Percentiles rank a stretch among this genome's conserved stretches.
phyloP scores from a whole-genome alignment of 108 stramenopile species.

The Asterionellopsis glacialis region DNA sequence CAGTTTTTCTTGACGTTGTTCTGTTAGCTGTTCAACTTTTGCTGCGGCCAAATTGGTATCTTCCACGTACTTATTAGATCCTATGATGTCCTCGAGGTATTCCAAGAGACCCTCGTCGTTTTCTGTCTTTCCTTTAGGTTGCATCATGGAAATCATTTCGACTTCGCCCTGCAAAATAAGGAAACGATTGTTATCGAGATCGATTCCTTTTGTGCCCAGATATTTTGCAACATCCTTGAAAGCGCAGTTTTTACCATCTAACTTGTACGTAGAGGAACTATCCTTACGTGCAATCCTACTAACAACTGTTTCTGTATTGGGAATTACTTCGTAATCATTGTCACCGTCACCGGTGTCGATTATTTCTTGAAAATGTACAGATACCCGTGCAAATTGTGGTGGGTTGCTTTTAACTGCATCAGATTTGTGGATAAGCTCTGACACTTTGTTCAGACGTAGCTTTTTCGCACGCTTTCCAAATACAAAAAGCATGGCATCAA shows the following conservation, averaged over 20 bases:
- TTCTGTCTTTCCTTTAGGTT: constrained; percentile 93
- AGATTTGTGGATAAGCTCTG: constrained; percentile 94
- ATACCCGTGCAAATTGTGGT: constrained; percentile 79
- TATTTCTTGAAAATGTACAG: constrained; percentile 93
- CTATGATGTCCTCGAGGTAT: constrained; percentile 99
- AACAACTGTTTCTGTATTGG: constrained; percentile 73
- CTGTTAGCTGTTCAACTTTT: constrained; percentile 79
- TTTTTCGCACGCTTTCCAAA: constrained; percentile 99
- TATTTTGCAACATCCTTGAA: constrained; percentile 88
- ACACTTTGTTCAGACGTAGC: constrained; percentile 94
- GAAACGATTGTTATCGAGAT: constrained; percentile 98
- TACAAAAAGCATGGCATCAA: constrained; percentile 99
- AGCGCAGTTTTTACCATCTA: constrained; percentile 80
- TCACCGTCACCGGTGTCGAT: constrained; percentile 74
- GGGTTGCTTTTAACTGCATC: constrained; percentile 57
- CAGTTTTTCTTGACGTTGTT: constrained; percentile 83
- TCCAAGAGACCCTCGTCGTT: constrained; percentile 97
- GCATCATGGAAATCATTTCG: constrained; percentile 99
- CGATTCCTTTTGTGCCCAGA: constrained; percentile 86
- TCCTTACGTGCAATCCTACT: constrained; percentile 81
- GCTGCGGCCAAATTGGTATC: constrained; percentile 80
- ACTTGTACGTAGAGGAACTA: constrained; percentile 87
- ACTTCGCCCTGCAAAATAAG: constrained; percentile 98
- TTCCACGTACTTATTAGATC: constrained; percentile 89
- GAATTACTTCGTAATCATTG: constrained; percentile 80